A percentile compares a stretch with the other conserved stretches of the same genome.
Conservation (phyloP, 768 basidiomycete genomes). For the Kwoniella dejecticola region DNA sequence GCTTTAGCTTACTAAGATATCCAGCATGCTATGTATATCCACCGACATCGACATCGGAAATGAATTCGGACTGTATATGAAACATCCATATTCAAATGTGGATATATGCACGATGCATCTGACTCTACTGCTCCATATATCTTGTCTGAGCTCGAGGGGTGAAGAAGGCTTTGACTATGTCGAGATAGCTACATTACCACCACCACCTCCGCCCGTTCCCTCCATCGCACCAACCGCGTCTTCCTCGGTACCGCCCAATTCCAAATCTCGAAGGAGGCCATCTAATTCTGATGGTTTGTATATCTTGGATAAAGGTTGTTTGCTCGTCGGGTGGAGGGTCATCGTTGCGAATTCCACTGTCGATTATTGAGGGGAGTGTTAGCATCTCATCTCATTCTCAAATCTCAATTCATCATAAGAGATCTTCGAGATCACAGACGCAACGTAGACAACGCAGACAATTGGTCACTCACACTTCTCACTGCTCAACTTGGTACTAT, state of each 20-base stretch:
- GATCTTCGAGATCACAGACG: too few relatives aligned
- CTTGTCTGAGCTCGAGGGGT: not conserved
- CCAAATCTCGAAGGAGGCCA: slow-evolving; percentile 73
- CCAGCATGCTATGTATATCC: not conserved
- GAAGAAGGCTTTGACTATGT: slow-evolving; percentile 27
- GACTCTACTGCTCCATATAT: not conserved
- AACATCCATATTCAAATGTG: too few relatives aligned
- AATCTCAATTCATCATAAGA: too few relatives aligned
- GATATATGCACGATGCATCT: not conserved
- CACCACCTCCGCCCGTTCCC: slow-evolving; percentile 53
- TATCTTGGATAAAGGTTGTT: slow-evolving; percentile 85
- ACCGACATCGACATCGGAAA: too few relatives aligned
- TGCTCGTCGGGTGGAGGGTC: slow-evolving; percentile 74
- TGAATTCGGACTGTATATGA: too few relatives aligned
- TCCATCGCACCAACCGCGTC: slow-evolving; percentile 50
- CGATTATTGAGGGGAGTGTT: not conserved
- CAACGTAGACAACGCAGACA: not conserved
- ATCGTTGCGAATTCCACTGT: slow-evolving; percentile 97
- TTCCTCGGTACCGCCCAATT: slow-evolving; percentile 82
- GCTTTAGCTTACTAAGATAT: too few relatives aligned
- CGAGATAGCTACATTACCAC: slow-evolving; percentile 50
- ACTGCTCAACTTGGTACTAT: slow-evolving; percentile 91
- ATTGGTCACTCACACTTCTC: slow-evolving; percentile 75
- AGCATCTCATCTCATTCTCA: too few relatives aligned
- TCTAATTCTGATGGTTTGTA: slow-evolving; percentile 87